Evolutionary conservation across 768 basidiomycete genomes (phyloP), one percentile per base, ranked within the genome.

Genomic region (Dentipellis fragilis): DNA sequence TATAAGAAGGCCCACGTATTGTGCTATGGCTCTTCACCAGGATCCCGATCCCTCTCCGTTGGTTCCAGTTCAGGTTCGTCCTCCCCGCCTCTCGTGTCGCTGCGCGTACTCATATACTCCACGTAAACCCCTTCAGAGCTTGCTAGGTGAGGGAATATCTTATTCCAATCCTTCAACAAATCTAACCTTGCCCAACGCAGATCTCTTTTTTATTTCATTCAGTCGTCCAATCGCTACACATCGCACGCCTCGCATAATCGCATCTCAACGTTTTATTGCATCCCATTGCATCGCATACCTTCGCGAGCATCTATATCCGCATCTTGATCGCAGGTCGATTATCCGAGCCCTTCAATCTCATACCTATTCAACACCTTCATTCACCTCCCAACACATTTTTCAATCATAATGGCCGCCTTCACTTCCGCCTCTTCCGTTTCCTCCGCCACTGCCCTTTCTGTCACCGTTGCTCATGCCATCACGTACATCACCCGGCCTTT

Each of bases 401-500:
- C 52, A 19, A 23, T 49, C 14, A 39, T n/a, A 49, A 57, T 21
- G 42, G 67, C 68, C 68, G 49, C 69, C 61, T 67, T 70, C 59
- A 63, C 79, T 62, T 70, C 76, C 62, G 75, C 69, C 58, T 49
- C 62, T 40, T 59, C 67, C 63, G 81, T 91, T 68, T 74, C 83
- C 29, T 6, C 29, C 29, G 75, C 69, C 58, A 52, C 62, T 40
- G 59, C 67, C 63, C 81, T 91, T 68, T 74, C 83, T 59, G 67
- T 80, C 70, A 78, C 87, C 60, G 79, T 91, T 68, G 76, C 84
- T 57, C 84, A 90, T 64, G 83, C 83, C 67, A 77, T 89, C 67
- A 72, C 82, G 55, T 87, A 82, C 74, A 75, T 91, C 68, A 88
- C 85, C 38, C 76, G 78, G 36, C 80, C 85, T 56, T 78, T 89